Base-by-base conservation (phyloP, 1,284 basidiomycete species). In the Austroboletus rostrupii region DNA sequence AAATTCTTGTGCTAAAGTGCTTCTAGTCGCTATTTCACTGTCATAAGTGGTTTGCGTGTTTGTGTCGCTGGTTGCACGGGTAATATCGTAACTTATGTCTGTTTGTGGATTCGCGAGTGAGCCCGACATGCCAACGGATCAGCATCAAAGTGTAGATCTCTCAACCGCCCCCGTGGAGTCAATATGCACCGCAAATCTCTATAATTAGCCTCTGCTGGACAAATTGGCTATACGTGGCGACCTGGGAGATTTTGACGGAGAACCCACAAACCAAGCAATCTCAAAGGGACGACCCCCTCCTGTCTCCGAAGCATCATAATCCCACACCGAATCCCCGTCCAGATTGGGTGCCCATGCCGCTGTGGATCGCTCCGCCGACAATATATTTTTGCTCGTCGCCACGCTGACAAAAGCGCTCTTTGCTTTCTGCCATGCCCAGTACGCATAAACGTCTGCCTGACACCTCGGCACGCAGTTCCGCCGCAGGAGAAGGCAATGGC, bases 311-410 rank as follows among this genome's bases (percentile, higher is more conserved):
- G 70, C 17, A 57, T 47, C 37, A 44, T 32, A 35, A 45, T 64
- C 62, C 50, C 60, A 63, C 52, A 62, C 49, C 4, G 45, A 50
- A 57, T 61, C 55, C 48, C 57, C 58, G 59, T 70, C 65, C 49
- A 64, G 57, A 53, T 64, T 54, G 47, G 58, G 61, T 52, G 66
- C 57, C 73, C 73, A 74, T 45, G 55, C 56, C 37, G 62, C 70
- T 45, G 74, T 76, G 48, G 71, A 78, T 45, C 76, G 74, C 64
- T 77, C 75, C 53, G 70, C 71, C 53, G 75, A 78, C 29, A 75
- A 65, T 39, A 52, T 52, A 21, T 53, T 43, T 41, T 48, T 50
- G 21, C 31, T 43, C 43, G 16, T 54, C 60, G 40, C 55, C 54
- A 63, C 26, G 65, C 68, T 53, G 68, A 57, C 47, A 60, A 62